Conservation (phyloP, 768 basidiomycete genomes). For the Paxillus ammoniavirescens region DNA sequence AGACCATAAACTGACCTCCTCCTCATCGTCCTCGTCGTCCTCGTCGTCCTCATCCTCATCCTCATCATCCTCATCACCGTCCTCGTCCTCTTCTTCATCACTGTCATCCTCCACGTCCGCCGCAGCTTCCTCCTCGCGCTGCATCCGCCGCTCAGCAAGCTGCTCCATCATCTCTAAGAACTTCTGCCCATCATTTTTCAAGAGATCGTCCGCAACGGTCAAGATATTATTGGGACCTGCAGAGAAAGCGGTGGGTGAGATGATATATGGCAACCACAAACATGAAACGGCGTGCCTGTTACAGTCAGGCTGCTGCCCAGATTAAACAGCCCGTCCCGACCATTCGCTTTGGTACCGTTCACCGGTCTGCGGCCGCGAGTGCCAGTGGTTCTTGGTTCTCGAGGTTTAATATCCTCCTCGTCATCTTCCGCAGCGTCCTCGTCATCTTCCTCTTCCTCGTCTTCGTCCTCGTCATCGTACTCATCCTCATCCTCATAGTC, state of each 20-base stretch:
- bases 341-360: constrained; percentile 46
- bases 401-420: constrained; percentile 47
- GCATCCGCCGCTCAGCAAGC: constrained; percentile 90
- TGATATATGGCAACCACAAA: constrained; percentile 1
- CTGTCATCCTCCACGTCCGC: constrained; percentile 63
- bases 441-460: constrained; percentile 70
- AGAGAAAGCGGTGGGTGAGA: constrained; percentile 12
- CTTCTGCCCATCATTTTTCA: constrained; percentile 98
- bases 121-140: constrained; percentile 75
- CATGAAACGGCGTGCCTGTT: constrained; percentile 50
- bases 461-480: constrained; percentile 60
- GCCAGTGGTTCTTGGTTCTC: constrained; percentile 33
- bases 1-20: constrained; percentile 37
- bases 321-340: constrained; percentile 70
- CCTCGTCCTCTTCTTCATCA: constrained; percentile 59
- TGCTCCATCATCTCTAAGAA: constrained; percentile 99
- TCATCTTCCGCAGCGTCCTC: constrained; percentile 65
- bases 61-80: constrained; percentile 59
- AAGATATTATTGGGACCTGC: constrained; percentile 89
- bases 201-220: constrained; percentile 96
- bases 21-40: constrained; percentile 44
- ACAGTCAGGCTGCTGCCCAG: constrained; percentile 84
- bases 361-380: constrained; percentile 39
- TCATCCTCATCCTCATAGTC: constrained; percentile 55
- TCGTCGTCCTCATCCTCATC: constrained; percentile 67